Evolutionary conservation across 805 yeast species (phyloP).

Genomic region (Kurtzmaniella cleridarum): DNA sequence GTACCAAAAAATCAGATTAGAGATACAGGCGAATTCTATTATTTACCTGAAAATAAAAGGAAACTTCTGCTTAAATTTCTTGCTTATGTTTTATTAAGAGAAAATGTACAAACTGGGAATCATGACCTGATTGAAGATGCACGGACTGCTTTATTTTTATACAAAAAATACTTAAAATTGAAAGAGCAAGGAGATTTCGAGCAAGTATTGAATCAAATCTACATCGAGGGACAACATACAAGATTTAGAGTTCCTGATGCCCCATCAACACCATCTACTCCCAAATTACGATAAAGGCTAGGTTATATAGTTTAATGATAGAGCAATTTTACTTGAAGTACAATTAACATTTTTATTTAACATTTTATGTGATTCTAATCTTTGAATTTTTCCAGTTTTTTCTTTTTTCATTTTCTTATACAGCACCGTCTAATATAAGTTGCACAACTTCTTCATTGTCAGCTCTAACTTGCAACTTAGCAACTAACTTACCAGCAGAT

Average conservation of each 20-base stretch:
- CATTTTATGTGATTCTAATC: slow-evolving; percentile 23
- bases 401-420: slow-evolving; percentile 11
- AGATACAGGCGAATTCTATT: slow-evolving; percentile 81
- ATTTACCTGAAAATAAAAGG: slow-evolving; percentile 68
- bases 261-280: slow-evolving; percentile 27
- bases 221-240: slow-evolving; percentile 59
- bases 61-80: slow-evolving; percentile 79
- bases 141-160: slow-evolving; percentile 71
- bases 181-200: slow-evolving; percentile 56
- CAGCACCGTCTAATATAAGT: slow-evolving; percentile 47
- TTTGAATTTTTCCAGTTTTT: slow-evolving; percentile 7
- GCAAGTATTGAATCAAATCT: slow-evolving; percentile 56
- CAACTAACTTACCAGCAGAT: slow-evolving; percentile 54
- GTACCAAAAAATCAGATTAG: slow-evolving; percentile 83
- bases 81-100: slow-evolving; percentile 70
- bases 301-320: slow-evolving; percentile 5
- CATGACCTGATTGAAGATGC: slow-evolving; percentile 99
- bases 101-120: slow-evolving; percentile 82
- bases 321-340: slow-evolving; percentile 24
- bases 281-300: slow-evolving; percentile 13
- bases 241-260: slow-evolving; percentile 48
- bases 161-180: slow-evolving; percentile 65
- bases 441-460: slow-evolving; percentile 46
- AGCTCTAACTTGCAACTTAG: slow-evolving; percentile 47
- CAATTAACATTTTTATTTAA: slow-evolving; percentile 24